Base-by-base conservation (phyloP, 2,329 filamentous ascomycete genomes). In the Fusarium sulawesiense region DNA sequence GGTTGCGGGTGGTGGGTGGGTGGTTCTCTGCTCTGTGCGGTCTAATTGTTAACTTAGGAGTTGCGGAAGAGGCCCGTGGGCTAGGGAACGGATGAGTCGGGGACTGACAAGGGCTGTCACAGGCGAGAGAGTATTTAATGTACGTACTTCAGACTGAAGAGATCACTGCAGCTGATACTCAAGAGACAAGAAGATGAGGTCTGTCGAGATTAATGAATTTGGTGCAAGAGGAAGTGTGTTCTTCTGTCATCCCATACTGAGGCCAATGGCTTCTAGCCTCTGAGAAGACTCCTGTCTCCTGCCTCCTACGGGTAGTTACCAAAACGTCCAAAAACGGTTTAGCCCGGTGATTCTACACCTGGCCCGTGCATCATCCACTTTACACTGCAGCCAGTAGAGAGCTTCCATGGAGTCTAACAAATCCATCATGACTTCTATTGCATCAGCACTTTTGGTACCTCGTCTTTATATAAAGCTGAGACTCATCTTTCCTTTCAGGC, bases 351-450 rank as follows among this genome's bases (percentile, higher is more conserved):
- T 21, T 66, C 37, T 47, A 25, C 14, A 41, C 10, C 10, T 66
- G 73, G 71, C 49, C 73, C 72, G 73, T 75, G 73, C 73, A 42
- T 58, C 12, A 16, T 53, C 51, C 68, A 68, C 64, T 72, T 42
- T 57, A 47, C 13, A 48, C 27, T 61, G 46, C 54, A 66, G 56
- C 68, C 66, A 71, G 57, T 72, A 66, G 56, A 69, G 62, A 71
- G 66, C 68, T 72, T 60, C 41, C 47, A 40, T 60, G 20, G 41
- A 48, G 27, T 56, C 46, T 55, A 66, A 67, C 60, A 51, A 61
- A 62, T 71, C 61, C 64, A 73, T 75, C 73, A 75, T 75, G 73
- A 75, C 73, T 74, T 74, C 72, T 47, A 71, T 60, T 66, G 59
- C 62, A 63, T 66, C 70, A 65, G 55, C 57, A 48, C 42, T 63